phyloP scores from a whole-genome alignment of 805 yeast species.

The Cyberlindnera galapagoensis region DNA sequence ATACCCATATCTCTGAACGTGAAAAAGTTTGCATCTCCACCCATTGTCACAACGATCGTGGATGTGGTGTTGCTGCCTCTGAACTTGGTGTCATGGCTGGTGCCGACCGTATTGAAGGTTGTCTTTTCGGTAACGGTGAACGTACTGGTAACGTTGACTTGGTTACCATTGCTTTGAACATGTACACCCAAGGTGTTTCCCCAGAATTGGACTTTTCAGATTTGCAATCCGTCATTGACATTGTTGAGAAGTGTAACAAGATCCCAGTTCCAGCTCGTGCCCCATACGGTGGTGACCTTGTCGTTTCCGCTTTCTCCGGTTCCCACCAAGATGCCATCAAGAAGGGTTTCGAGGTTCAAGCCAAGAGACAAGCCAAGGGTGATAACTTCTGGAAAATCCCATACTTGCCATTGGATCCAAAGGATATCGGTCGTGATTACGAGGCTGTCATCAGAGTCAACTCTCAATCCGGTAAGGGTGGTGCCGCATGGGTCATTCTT shows the following conservation, averaged over 20 bases:
- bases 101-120: conserved; percentile 80
- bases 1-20: conserved; percentile 60
- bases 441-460: conserved; percentile 81
- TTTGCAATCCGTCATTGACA: conserved; percentile 56
- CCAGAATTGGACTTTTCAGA: conserved; percentile 71
- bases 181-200: conserved; percentile 72
- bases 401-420: conserved; percentile 74
- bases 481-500: conserved; percentile 77
- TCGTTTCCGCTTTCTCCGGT: conserved; percentile 74
- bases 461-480: conserved; percentile 86
- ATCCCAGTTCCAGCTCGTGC: conserved; percentile 70
- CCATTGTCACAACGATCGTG: conserved; percentile 77
- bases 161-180: conserved; percentile 66
- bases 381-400: conserved; percentile 61
- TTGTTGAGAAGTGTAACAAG: conserved; percentile 72
- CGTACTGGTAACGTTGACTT: conserved; percentile 81
- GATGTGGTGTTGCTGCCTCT: conserved; percentile 79
- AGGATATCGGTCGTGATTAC: conserved; percentile 73
- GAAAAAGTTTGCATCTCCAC: conserved; percentile 65
- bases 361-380: conserved; percentile 41
- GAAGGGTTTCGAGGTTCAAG: conserved; percentile 54
- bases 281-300: conserved; percentile 75
- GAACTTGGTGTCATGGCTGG: conserved; percentile 77
- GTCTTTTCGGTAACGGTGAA: conserved; percentile 80
- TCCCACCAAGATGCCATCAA: conserved; percentile 68